phyloP scores from a whole-genome alignment of 2,329 filamentous ascomycete species.

The Elsinoe ampelina region DNA sequence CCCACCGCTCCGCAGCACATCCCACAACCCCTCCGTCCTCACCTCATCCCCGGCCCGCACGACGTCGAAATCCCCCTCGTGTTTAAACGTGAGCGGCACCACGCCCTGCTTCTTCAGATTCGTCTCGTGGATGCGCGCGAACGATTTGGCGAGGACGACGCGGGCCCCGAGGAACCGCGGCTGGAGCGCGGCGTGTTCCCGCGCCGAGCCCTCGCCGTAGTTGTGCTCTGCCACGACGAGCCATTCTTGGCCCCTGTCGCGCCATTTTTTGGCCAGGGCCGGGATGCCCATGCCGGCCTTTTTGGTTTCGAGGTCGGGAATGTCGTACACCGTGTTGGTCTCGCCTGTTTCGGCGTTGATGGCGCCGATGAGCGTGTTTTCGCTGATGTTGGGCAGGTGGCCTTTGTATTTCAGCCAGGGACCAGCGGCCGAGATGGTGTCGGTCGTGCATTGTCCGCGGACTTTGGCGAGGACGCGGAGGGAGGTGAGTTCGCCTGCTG shows the following conservation, averaged over 20 bases:
- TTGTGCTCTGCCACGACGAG: conserved; percentile 96
- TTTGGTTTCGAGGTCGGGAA: conserved; percentile 56
- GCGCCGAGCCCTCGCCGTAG: conserved; percentile 83
- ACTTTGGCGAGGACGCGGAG: conserved; percentile 92
- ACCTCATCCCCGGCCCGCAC: conserved; percentile 79
- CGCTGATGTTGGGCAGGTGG: conserved; percentile 92
- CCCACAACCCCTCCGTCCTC: conserved; percentile 69
- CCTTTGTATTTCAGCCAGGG: conserved; percentile 99
- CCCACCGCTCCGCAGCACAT: conserved; percentile 71
- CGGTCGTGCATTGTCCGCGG: conserved; percentile 94
- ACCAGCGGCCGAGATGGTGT: conserved; percentile 94
- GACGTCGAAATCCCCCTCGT: conserved; percentile 79
- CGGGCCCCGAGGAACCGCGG: conserved; percentile 82
- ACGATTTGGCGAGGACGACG: conserved; percentile 75
- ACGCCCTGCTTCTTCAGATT: conserved; percentile 97
- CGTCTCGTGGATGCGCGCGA: conserved; percentile 89
- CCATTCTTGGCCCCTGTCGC: conserved; percentile 66
- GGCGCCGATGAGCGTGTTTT: conserved; percentile 94
- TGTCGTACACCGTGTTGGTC: conserved; percentile 85
- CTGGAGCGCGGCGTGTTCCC: conserved; percentile 83
- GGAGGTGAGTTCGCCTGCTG: conserved; percentile 59
- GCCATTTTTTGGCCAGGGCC: conserved; percentile 78
- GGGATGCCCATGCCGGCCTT: conserved; percentile 55
- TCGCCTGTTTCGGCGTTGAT: conserved; percentile 86
- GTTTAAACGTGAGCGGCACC: conserved; percentile 80